A percentile compares a stretch with the other conserved stretches of the same genome.
phyloP scores from a whole-genome alignment of 163 green algal species.

The Prototheca cutis region DNA sequence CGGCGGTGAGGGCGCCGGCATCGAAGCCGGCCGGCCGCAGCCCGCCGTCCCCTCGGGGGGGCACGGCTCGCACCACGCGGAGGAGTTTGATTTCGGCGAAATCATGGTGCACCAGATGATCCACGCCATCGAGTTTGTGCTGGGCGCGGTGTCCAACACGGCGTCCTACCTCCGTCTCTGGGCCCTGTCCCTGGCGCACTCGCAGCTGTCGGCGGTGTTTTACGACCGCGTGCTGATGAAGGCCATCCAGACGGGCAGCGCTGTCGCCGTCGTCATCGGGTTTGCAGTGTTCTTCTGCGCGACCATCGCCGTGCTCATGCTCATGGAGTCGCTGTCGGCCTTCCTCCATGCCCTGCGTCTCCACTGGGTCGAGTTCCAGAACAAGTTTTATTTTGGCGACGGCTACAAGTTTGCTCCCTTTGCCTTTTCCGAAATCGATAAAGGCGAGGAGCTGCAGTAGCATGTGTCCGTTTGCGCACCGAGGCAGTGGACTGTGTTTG shows the following conservation, averaged over 20 bases:
- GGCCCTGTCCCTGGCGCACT: constrained; percentile 95
- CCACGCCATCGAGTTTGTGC: constrained; percentile 99
- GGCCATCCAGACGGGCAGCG: constrained; percentile 24
- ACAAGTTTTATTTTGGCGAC: constrained; percentile 60
- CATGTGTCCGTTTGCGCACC: neutral
- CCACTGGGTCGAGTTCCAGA: constrained; percentile 94
- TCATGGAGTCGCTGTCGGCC: constrained; percentile 94
- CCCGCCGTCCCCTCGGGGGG: neutral
- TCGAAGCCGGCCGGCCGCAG: constrained; percentile 1
- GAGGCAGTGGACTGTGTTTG: neutral
- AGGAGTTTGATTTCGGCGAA: constrained; percentile 92
- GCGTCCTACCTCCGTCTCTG: constrained; percentile 96
- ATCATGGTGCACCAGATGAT: constrained; percentile 95
- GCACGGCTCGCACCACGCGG: constrained; percentile 10
- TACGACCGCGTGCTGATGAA: constrained; percentile 92
- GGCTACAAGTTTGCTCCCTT: constrained; percentile 82
- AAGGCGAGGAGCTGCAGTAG: constrained; percentile 24
- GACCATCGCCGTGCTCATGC: constrained; percentile 95
- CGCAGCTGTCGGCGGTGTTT: constrained; percentile 94
- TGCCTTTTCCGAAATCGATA: constrained; percentile 45
- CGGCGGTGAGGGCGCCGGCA: neutral
- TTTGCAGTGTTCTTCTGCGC: constrained; percentile 87
- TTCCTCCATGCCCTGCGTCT: constrained; percentile 97
- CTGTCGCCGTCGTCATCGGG: constrained; percentile 56
- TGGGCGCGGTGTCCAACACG: constrained; percentile 97